These are phyloP conservation scores for Exophiala viscosa DNA, from an alignment of 2,329 filamentous ascomycete genomes.

Conservation along the genomic window DNA sequence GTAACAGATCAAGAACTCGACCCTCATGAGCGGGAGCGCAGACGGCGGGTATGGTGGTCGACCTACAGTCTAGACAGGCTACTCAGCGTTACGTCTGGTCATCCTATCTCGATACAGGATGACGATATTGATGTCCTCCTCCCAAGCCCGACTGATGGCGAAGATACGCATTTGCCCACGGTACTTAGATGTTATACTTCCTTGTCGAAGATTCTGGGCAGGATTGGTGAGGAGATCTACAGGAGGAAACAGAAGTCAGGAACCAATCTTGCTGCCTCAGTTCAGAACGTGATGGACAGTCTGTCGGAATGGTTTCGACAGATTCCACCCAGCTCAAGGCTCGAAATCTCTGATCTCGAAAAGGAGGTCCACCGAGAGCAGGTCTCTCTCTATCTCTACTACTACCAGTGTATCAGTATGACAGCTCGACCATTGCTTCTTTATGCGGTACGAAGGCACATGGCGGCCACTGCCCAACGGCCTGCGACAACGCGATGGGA, in stretches of 20 bases:
- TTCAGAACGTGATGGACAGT: slow-evolving; percentile 48
- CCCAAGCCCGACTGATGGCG: slow-evolving; percentile 18
- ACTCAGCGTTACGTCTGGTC: slow-evolving; percentile 51
- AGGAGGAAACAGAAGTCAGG: slow-evolving; percentile 46
- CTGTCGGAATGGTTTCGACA: slow-evolving; percentile 49
- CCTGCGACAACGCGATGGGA: slow-evolving; percentile 2
- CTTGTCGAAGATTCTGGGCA: slow-evolving; percentile 50
- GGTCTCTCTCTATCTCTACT: slow-evolving; percentile 51
- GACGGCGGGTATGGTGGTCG: slow-evolving; percentile 54
- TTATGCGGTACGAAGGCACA: slow-evolving; percentile 45
- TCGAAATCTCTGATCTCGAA: slow-evolving; percentile 45
- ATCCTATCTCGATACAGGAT: slow-evolving; percentile 53
- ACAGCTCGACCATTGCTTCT: slow-evolving; percentile 53
- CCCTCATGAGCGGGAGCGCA: slow-evolving; percentile 44
- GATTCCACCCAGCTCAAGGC: slow-evolving; percentile 45
- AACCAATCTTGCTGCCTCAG: slow-evolving; percentile 46
- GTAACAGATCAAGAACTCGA: slow-evolving; percentile 38
- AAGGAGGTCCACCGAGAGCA: slow-evolving; percentile 32
- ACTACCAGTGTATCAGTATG: slow-evolving; percentile 57
- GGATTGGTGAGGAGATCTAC: slow-evolving; percentile 50
- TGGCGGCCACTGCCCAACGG: slow-evolving; percentile 1
- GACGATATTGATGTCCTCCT: slow-evolving; percentile 48
- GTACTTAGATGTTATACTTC: slow-evolving; percentile 52
- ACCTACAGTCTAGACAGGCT: slow-evolving; percentile 53
- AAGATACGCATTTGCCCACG: slow-evolving; percentile 31